Conservation (phyloP, 805 yeast genomes). For the Blastobotrys chiropterorum region DNA sequence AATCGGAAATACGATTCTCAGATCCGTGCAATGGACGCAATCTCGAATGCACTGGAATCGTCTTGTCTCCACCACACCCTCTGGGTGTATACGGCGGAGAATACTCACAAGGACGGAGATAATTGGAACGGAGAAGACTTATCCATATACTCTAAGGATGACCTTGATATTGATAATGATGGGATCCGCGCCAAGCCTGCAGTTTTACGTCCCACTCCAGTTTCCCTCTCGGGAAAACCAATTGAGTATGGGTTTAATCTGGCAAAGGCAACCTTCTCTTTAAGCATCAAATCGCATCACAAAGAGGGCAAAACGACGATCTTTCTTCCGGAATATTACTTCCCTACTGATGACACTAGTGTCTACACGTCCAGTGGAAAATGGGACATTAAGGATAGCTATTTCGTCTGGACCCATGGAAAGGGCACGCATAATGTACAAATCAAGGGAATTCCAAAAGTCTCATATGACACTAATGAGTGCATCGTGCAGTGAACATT, state of each 20-base stretch:
- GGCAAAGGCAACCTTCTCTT: slow-evolving; percentile 4
- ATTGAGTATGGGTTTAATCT: slow-evolving; percentile 14
- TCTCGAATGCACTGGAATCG: slow-evolving; percentile 70
- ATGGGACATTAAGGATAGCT: slow-evolving; percentile 34
- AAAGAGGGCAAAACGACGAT: slow-evolving; percentile 45
- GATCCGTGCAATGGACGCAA: slow-evolving; percentile 73
- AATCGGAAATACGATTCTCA: slow-evolving; percentile 63
- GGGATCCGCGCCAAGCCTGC: slow-evolving; percentile 54
- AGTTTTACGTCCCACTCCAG: slow-evolving; percentile 62
- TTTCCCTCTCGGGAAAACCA: slow-evolving; percentile 31
- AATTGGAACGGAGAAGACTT: slow-evolving; percentile 90
- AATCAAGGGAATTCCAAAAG: slow-evolving; percentile 1
- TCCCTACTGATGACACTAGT: slow-evolving; percentile 41
- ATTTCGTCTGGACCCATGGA: slow-evolving; percentile 1
- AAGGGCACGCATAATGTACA: neutral
- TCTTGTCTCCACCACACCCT: slow-evolving; percentile 63
- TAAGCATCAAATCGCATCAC: neutral
- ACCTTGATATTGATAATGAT: slow-evolving; percentile 21
- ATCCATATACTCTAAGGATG: slow-evolving; percentile 72
- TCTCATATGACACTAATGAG: neutral
- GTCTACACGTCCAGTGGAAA: slow-evolving; percentile 52
- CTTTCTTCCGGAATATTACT: slow-evolving; percentile 69
- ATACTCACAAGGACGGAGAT: slow-evolving; percentile 80
- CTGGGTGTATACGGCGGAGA: slow-evolving; percentile 74
- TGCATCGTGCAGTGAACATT: neutral